Evolutionary conservation across 345 rosid genomes (phyloP), one percentile per base, ranked within the genome.

Genomic region (Citrus glauca): DNA sequence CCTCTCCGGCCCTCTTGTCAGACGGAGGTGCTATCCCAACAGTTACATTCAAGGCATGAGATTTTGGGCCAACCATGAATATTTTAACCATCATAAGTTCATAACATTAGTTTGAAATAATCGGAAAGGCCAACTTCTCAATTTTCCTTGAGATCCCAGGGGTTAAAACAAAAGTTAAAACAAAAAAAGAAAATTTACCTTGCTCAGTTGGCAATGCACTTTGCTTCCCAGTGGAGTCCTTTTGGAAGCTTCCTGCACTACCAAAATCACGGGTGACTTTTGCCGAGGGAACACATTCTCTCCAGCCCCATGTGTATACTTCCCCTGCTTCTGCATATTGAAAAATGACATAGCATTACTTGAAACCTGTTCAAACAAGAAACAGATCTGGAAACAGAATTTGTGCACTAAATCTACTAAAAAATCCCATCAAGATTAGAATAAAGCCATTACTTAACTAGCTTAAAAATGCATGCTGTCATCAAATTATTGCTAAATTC

Each of bases 271-370:
- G 76, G 4, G 76, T 42, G 24, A 79, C 32, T 74, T 88, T 88
- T 57, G 83, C 82, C 7, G 86, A 87, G 62, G 96, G 98, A 50
- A 92, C 88, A 73, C 98, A 92, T 75, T 94, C 97, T 77, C 88
- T 94, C 98, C 98, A 94, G n/a, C 97, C 98, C 98, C 97, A 94
- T 22, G 97, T 84, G 80, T 88, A 92, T 19, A 84, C 84, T 79
- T 91, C 98, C 64, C 93, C 98, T 56, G 76, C 75, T 57, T 87
- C 98, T 92, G 87, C 73, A 81, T 40, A 71, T 79, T 13, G 63
- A 74, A 19, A 48, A 64, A 30, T 28, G 35, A 74, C 61, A 63
- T 28, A 56, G 40, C 25, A 53, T 75, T 24, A 64, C 4, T 40
- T 40, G 45, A 40, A 40, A 13, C 45, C 45, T 22, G 56, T 57